Evolutionary conservation across 2,329 filamentous ascomycete species (phyloP), one percentile per base, ranked within the genome.

Genomic region (Aspergillus pseudoterreus): DNA sequence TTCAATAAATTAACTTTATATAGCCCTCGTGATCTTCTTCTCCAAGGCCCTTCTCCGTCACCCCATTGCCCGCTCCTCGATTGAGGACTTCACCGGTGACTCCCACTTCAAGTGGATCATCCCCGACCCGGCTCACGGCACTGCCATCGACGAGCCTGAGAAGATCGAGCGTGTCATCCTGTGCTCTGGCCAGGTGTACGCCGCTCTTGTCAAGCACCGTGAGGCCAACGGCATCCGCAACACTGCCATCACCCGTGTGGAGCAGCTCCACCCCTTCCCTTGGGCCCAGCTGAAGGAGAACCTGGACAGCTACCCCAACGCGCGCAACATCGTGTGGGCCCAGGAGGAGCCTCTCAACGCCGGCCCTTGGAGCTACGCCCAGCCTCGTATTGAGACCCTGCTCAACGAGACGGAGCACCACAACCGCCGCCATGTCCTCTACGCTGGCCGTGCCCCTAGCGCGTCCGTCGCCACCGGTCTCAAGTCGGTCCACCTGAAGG

Each of bases 331-430:
- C 61, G 91, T 99, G 57, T 99, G 92, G 92, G 86, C 84, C 62
- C 94, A 99, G 76, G 94, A 99, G 74, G 94, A 99, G 79, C 94
- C 94, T 30, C 83, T 99, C 54, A 99, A 99, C 71, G 94, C 94
- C 8, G 94, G 94, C 72, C 90, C 90, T 43, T 99, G 94, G 94
- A 91, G 85, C 70, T 97, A 94, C 77, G 89, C 87, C n/a, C 94
- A 99, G 77, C 94, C 94, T 30, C 87, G 94, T 68, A 91, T 99
- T 58, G 94, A 99, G 83, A 99, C 92, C 8, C 77, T 99, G 59
- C 82, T 99, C 60, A 96, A 97, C 78, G 75, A 95, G 71, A 97
- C 94, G 0, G 76, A 95, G 76, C 80, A 95, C 75, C 81, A 95
- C 76, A 92, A 97, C 78, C 86, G 95, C 76, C 85, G 88, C 69